Evolutionary conservation across 2,329 filamentous ascomycete species (phyloP).

Genomic region (Bipolaris zeicola): DNA sequence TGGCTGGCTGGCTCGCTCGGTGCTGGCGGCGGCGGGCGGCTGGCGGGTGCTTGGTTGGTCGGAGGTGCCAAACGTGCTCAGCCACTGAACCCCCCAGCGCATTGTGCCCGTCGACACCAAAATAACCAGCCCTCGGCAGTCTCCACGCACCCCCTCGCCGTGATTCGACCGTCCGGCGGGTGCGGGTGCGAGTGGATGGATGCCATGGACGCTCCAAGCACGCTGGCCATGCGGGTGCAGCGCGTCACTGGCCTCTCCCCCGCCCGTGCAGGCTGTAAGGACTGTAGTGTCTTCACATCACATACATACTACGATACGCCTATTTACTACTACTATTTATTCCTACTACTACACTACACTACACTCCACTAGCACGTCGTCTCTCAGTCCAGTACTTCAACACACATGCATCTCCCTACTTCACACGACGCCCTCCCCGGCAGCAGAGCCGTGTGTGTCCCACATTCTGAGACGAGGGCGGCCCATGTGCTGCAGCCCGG

Average conservation of each 20-base stretch:
- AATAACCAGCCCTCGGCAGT: constrained; percentile 26
- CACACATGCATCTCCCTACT: too few species aligned
- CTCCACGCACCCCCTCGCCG: constrained; percentile 14
- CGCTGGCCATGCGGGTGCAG: neutral
- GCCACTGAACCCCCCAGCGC: constrained; percentile 14
- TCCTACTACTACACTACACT: too few species aligned
- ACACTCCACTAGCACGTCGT: too few species aligned
- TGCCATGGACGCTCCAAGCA: neutral
- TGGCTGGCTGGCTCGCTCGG: neutral
- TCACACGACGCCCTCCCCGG: constrained; percentile 15
- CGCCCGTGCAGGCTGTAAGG: constrained; percentile 8
- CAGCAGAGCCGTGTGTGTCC: constrained; percentile 15
- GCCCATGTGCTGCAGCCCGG: constrained; percentile 22
- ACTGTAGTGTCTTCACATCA: too few species aligned
- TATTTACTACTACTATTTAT: too few species aligned
- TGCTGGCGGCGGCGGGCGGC: constrained; percentile 5
- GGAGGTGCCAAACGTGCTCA: constrained; percentile 13
- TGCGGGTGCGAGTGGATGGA: neutral
- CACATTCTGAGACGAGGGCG: constrained; percentile 17
- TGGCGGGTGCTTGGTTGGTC: constrained; percentile 14
- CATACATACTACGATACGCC: too few species aligned
- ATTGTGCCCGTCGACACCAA: constrained; percentile 30
- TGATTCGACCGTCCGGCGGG: neutral
- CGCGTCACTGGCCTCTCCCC: constrained; percentile 9
- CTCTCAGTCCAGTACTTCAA: too few species aligned